Conservation (phyloP, 768 basidiomycete species). For the Auricularia cornea region DNA sequence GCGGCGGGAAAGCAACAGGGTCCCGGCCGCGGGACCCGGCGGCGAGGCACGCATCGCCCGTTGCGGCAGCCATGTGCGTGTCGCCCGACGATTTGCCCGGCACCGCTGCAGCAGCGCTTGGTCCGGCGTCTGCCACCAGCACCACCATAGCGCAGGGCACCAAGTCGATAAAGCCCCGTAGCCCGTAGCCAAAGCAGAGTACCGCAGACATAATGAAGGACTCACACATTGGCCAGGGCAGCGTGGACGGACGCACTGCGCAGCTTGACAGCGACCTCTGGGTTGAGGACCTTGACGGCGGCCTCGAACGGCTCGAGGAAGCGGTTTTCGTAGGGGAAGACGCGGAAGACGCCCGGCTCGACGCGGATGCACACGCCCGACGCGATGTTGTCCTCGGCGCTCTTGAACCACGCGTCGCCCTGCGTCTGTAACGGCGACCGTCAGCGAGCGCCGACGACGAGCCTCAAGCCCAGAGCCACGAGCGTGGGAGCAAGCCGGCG, state of each 20-base stretch:
- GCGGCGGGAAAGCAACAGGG: too few relatives aligned
- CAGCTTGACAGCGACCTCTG: constrained; percentile 76
- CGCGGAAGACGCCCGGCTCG: constrained; percentile 59
- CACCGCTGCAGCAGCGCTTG: too few relatives aligned
- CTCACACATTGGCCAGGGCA: constrained; percentile 61
- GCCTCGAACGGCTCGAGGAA: constrained; percentile 75
- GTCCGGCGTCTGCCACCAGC: too few relatives aligned
- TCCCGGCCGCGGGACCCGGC: too few relatives aligned
- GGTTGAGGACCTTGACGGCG: constrained; percentile 66
- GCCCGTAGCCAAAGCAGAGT: not conserved
- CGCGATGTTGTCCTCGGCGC: constrained; percentile 71
- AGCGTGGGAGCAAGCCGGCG: too few relatives aligned
- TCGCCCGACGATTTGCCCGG: too few relatives aligned
- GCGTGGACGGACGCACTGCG: constrained; percentile 76
- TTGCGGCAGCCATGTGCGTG: too few relatives aligned
- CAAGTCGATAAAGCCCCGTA: too few relatives aligned
- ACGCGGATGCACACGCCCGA: constrained; percentile 72
- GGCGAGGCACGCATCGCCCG: too few relatives aligned
- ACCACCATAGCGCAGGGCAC: too few relatives aligned
- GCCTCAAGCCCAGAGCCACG: too few relatives aligned
- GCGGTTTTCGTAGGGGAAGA: constrained; percentile 82
- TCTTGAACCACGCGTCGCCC: constrained; percentile 80
- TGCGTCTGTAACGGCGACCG: constrained; percentile 47
- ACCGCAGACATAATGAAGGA: not conserved
- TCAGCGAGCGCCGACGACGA: not conserved